These are phyloP conservation scores for Endothia cerciana DNA, from an alignment of 2,329 filamentous ascomycete genomes.

Conservation along the genomic window DNA sequence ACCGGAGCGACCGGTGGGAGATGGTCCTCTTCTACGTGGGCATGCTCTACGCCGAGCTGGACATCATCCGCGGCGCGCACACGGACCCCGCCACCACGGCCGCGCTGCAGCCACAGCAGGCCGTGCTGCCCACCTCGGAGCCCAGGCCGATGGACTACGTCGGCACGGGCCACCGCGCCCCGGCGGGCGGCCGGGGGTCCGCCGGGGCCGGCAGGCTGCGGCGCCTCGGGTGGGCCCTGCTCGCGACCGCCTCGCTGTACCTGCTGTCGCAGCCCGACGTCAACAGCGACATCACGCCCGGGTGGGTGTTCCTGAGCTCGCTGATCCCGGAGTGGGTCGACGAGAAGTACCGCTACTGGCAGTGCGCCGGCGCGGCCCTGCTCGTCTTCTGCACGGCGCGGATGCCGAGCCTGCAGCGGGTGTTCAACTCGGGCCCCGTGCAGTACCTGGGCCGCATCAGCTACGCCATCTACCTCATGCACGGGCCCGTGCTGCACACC, in stretches of 20 bases:
- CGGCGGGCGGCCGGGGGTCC: not conserved
- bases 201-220: constrained; percentile 12
- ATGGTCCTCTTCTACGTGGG: constrained; percentile 59
- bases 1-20: constrained; percentile 57
- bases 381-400: constrained; percentile 56
- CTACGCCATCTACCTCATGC: constrained; percentile 65
- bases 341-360: constrained; percentile 60
- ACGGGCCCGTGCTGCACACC: constrained; percentile 59
- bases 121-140: constrained; percentile 15
- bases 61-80: constrained; percentile 54
- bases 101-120: constrained; percentile 22
- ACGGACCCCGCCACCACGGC: constrained; percentile 31
- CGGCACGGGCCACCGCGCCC: not conserved
- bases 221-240: constrained; percentile 41
- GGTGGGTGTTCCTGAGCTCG: constrained; percentile 53
- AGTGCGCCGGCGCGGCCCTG: constrained; percentile 55
- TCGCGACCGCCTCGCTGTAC: constrained; percentile 57
- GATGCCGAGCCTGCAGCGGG: constrained; percentile 49
- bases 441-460: constrained; percentile 65
- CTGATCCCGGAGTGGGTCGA: constrained; percentile 55
- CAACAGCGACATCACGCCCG: constrained; percentile 48
- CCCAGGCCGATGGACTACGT: constrained; percentile 19
- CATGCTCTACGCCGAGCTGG: constrained; percentile 58
- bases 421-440: constrained; percentile 53
- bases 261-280: constrained; percentile 53